These are phyloP conservation scores for Blastomyces gilchristii DNA, from an alignment of 2,329 filamentous ascomycete species.

Conservation along the genomic window DNA sequence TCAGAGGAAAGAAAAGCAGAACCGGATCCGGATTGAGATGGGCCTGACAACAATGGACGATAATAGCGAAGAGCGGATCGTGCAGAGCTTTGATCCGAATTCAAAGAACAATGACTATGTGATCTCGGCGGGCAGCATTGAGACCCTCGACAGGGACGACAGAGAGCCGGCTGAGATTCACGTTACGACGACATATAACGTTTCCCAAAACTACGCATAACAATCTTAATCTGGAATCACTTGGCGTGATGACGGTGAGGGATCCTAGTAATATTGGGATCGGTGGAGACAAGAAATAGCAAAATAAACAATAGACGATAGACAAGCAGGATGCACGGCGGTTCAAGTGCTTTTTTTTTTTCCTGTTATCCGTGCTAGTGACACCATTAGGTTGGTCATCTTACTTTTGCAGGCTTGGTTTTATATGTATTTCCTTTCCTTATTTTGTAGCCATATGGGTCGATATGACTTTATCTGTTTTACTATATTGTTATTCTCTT, in stretches of 20 bases:
- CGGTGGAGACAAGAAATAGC: too few species aligned
- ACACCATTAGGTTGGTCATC: not conserved
- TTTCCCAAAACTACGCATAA: conserved; percentile 3
- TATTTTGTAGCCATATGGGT: not conserved
- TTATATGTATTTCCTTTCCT: not conserved
- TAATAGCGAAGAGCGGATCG: conserved; percentile 10
- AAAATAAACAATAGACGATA: not conserved
- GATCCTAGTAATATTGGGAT: not conserved
- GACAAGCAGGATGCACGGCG: not conserved
- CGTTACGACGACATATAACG: conserved; percentile 19
- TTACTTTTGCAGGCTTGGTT: not conserved
- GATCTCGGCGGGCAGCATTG: conserved; percentile 8
- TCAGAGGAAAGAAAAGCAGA: conserved; percentile 5
- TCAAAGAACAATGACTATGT: conserved; percentile 4
- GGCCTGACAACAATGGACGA: conserved; percentile 8
- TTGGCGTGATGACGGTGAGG: not conserved
- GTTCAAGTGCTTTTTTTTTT: not conserved
- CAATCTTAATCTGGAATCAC: not conserved
- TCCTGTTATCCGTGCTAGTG: not conserved
- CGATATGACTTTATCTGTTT: not conserved
- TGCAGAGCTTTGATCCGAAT: conserved; percentile 6
- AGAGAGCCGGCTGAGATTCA: conserved; percentile 14
- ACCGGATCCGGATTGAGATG: conserved; percentile 8
- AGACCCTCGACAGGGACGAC: conserved; percentile 5
- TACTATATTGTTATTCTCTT: not conserved